A percentile compares a stretch with the other conserved stretches of the same genome.
Evolutionary conservation across 148 eudicot genomes (phyloP).

Genomic region (Fagopyrum homotropicum): DNA sequence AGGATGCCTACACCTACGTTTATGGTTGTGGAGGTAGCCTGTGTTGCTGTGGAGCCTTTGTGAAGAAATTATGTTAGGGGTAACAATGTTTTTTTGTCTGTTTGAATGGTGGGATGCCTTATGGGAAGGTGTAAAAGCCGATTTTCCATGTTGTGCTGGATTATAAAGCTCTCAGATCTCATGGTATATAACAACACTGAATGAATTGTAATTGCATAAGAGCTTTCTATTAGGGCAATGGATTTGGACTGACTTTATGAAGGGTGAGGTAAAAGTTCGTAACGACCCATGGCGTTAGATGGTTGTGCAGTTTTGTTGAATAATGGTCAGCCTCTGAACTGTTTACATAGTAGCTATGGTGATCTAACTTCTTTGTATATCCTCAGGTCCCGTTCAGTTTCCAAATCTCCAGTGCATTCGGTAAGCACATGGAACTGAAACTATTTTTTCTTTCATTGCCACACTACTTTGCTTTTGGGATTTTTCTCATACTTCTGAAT

Average conservation of each 20-base stretch:
- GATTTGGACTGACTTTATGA: conserved; percentile 19
- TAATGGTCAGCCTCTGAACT: background rate
- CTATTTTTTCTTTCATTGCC: background rate
- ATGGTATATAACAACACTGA: conserved; percentile 10
- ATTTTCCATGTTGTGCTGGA: conserved; percentile 15
- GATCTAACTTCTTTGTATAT: background rate
- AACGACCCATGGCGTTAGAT: background rate
- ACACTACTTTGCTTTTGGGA: background rate
- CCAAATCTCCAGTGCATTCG: conserved; percentile 30
- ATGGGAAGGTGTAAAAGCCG: conserved; percentile 11
- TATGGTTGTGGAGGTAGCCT: conserved; percentile 29
- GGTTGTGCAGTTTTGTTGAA: background rate
- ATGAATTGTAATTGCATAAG: conserved; percentile 11
- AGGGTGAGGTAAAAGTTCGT: conserved; percentile 25
- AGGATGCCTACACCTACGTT: conserved; percentile 24
- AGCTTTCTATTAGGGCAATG: conserved; percentile 21
- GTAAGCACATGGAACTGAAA: conserved; percentile 13
- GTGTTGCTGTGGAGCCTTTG: conserved; percentile 28
- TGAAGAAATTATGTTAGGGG: conserved; percentile 23
- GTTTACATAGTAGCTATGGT: background rate
- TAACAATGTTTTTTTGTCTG: conserved; percentile 16
- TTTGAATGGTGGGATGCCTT: conserved; percentile 19
- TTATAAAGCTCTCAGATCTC: conserved; percentile 16
- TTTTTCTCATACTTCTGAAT: conserved; percentile 11
- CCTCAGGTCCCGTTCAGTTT: conserved; percentile 52